Percentiles rank a stretch among this genome's conserved stretches.
Conservation (phyloP, 768 basidiomycete genomes). For the Pilatotrama ljubarskyi region DNA sequence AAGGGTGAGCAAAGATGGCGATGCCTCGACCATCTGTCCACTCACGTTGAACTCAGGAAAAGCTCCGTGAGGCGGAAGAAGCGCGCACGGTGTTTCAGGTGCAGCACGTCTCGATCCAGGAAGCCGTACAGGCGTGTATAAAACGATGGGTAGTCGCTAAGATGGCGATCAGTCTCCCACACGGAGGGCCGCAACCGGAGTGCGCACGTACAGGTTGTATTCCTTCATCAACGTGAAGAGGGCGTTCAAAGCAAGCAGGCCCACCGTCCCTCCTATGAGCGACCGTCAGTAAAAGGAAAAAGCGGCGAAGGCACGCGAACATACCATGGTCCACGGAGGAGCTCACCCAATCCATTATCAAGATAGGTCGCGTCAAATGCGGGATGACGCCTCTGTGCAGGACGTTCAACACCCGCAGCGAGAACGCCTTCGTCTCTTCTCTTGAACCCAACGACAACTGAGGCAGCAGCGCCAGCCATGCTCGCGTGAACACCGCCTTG, state of each 20-base stretch:
- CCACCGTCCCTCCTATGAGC: conserved; percentile 71
- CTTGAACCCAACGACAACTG: conserved; percentile 45
- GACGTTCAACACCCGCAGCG: conserved; percentile 65
- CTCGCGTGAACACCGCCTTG: conserved; percentile 73
- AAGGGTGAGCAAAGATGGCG: too few relatives aligned
- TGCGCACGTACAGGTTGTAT: conserved; percentile 78
- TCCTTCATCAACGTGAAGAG: conserved; percentile 89
- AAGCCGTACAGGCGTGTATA: conserved; percentile 91
- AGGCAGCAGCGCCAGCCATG: conserved; percentile 77
- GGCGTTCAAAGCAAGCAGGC: conserved; percentile 87
- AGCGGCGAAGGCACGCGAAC: conserved; percentile 23
- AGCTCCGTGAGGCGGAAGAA: conserved; percentile 93
- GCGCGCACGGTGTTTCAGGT: conserved; percentile 88
- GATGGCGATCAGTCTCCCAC: conserved; percentile 5
- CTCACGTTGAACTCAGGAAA: conserved; percentile 90
- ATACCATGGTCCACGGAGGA: conserved; percentile 79
- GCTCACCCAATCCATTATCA: conserved; percentile 92
- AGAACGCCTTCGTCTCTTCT: conserved; percentile 38
- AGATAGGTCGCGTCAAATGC: conserved; percentile 71
- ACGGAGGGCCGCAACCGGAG: not conserved
- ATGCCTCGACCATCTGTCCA: conserved; percentile 12
- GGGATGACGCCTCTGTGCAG: conserved; percentile 86
- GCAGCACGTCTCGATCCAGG: conserved; percentile 83
- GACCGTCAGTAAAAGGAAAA: not conserved
- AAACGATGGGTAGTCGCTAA: conserved; percentile 93